Base-by-base conservation (phyloP, 495 filamentous ascomycete species). In the Oidiodendron maius region DNA sequence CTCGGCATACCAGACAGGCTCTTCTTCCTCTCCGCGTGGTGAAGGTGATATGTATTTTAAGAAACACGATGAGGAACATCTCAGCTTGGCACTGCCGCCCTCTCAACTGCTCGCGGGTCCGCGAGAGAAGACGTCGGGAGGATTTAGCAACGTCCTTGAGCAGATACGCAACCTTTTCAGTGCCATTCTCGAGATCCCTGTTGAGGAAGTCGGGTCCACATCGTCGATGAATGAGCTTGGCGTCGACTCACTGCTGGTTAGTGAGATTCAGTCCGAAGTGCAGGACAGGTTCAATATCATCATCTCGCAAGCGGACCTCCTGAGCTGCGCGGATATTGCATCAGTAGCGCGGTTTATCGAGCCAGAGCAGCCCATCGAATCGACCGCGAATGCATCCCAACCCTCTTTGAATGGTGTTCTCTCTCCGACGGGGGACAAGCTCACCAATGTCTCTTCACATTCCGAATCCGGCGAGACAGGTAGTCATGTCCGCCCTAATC, bases 211-310 rank as follows among this genome's bases (percentile, higher is more conserved):
- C 3, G 51, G 53, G 3, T 48, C 56, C 17, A 59, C 68, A 12
- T 58, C 57, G 0, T 55, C 65, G 2, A 58, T 79, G 13, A 66
- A 65, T 8, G 72, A 80, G 13, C 41, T 76, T 6, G 75, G 76
- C 0, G 72, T 81, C n/a, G 77, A 81, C 44, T 81, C 75, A 0
- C 61, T 81, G 0, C 66, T 76, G 59, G 71, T 67, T 0, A 75
- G 74, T 69, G 77, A 81, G 24, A 21, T 50, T 3, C 15, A 44
- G 4, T 44, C 43, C 30, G 39, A 50, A 24, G 24, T 50, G 3
- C 40, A 30, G 58, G 46, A 78, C 36, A 71, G 64, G 0, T 63
- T 55, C 17, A 20, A 49, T 44, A 26, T 49, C 61, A 46, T 16
- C 4, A 62, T 62, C 44, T 51, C 55, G 21, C 34, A 60, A 6